phyloP scores from a whole-genome alignment of 139 green algal genomes.

The Asterochloris sp. region DNA sequence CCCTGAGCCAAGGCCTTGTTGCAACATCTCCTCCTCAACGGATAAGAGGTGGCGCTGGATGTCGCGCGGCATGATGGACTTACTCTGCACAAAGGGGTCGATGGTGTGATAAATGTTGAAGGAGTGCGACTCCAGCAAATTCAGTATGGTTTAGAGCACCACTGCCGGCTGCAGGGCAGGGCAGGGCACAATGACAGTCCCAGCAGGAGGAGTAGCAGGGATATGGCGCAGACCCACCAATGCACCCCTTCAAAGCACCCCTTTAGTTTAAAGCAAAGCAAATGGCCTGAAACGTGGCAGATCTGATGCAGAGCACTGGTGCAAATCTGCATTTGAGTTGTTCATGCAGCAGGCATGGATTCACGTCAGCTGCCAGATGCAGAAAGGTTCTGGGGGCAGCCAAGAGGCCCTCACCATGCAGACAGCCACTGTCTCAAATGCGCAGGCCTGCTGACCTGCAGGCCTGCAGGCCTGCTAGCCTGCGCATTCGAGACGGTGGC shows the following conservation, averaged over 20 bases:
- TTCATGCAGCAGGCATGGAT: too few relatives aligned
- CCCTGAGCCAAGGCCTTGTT: constrained; percentile 64
- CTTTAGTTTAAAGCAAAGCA: too few relatives aligned
- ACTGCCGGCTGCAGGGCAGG: constrained; percentile 22
- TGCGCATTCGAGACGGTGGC: constrained; percentile 52
- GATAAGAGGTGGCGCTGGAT: constrained; percentile 69
- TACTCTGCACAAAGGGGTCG: constrained; percentile 52
- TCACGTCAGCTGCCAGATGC: too few relatives aligned
- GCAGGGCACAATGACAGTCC: too few relatives aligned
- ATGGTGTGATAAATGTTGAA: constrained; percentile 78
- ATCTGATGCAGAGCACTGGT: too few relatives aligned
- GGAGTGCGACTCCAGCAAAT: constrained; percentile 48
- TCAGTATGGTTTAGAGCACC: constrained; percentile 48
- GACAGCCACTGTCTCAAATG: constrained; percentile 49
- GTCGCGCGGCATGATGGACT: constrained; percentile 45
- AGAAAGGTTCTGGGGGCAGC: too few relatives aligned
- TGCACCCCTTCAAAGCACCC: too few relatives aligned
- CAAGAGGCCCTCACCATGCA: constrained; percentile 15
- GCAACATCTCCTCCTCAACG: constrained; percentile 71
- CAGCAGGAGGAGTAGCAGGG: too few relatives aligned
- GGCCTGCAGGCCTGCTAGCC: constrained; percentile 52
- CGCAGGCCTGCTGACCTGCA: constrained; percentile 54
- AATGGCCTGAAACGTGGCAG: too few relatives aligned
- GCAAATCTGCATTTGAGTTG: too few relatives aligned
- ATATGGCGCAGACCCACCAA: too few relatives aligned